Conservation (phyloP, 352 stramenopile genomes). For the Pythium insidiosum region DNA sequence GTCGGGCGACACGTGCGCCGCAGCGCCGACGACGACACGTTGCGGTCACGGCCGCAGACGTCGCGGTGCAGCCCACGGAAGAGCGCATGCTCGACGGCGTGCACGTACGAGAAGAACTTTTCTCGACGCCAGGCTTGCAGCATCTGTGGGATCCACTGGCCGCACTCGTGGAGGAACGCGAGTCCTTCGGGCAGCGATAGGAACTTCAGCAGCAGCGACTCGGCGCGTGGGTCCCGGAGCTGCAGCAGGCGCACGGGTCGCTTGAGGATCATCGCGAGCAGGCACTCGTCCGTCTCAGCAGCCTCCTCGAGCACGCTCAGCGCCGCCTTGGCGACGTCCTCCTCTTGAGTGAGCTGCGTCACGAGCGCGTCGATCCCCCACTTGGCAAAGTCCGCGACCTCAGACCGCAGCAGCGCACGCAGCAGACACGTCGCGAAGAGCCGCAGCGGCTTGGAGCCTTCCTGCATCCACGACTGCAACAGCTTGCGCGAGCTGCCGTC, state of each 20-base stretch:
- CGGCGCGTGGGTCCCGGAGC: conserved; percentile 69
- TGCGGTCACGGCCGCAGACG: conserved; percentile 57
- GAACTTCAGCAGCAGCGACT: conserved; percentile 79
- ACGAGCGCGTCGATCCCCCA: conserved; percentile 84
- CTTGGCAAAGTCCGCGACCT: conserved; percentile 84
- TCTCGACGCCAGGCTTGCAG: conserved; percentile 68
- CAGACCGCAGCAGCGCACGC: conserved; percentile 67
- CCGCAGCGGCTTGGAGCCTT: conserved; percentile 75
- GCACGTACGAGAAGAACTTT: conserved; percentile 83
- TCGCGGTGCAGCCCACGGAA: conserved; percentile 80
- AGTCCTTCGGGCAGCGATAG: conserved; percentile 73
- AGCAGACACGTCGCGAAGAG: conserved; percentile 83
- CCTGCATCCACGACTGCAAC: conserved; percentile 83
- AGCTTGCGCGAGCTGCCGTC: conserved; percentile 82
- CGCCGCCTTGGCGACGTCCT: conserved; percentile 78
- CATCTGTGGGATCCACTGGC: conserved; percentile 78
- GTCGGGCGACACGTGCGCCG: conserved; percentile 54
- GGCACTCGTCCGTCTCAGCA: conserved; percentile 71
- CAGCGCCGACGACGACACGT: conserved; percentile 13
- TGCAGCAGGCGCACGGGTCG: conserved; percentile 69
- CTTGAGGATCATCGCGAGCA: conserved; percentile 82
- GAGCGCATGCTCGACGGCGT: conserved; percentile 71
- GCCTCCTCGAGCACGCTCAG: conserved; percentile 84
- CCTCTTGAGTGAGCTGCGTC: conserved; percentile 79
- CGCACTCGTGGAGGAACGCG: conserved; percentile 68